Percentiles rank a stretch among this genome's conserved stretches.
Evolutionary conservation across 352 stramenopile genomes (phyloP).

Genomic region (Globisporangium megalacanthum): DNA sequence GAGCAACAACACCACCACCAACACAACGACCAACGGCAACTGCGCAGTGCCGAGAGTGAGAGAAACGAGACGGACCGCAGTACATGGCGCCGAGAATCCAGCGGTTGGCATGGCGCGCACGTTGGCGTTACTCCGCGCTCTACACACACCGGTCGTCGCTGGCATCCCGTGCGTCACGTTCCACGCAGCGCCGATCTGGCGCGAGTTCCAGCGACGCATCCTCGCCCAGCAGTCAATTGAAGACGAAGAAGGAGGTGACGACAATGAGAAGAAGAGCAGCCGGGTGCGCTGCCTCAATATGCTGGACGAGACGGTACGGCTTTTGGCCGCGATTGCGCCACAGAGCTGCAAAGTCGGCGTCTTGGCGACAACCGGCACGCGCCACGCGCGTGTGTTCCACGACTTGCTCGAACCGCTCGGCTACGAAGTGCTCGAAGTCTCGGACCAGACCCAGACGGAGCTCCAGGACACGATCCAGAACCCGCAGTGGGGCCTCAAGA

Average conservation of each 20-base stretch:
- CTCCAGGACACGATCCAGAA: slow-evolving; percentile 50
- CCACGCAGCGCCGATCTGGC: slow-evolving; percentile 39
- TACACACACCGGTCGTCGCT: slow-evolving; percentile 26
- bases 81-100: slow-evolving; percentile 25
- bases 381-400: slow-evolving; percentile 28
- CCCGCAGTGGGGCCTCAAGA: slow-evolving; percentile 51
- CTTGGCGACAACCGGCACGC: slow-evolving; percentile 41
- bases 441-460: slow-evolving; percentile 23
- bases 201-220: slow-evolving; percentile 25
- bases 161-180: slow-evolving; percentile 50
- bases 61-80: neutral
- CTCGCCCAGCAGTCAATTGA: neutral
- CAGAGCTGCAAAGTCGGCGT: slow-evolving; percentile 24
- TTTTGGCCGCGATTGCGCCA: slow-evolving; percentile 27
- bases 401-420: slow-evolving; percentile 35
- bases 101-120: slow-evolving; percentile 42
- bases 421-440: slow-evolving; percentile 34
- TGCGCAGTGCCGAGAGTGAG: neutral
- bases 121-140: slow-evolving; percentile 29
- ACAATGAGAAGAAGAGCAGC: neutral
- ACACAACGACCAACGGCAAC: neutral
- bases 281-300: slow-evolving; percentile 40
- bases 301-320: slow-evolving; percentile 30
- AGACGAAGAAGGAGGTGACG: neutral
- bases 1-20: neutral